Conservation (phyloP, 805 yeast species). For the Suhomyces kilbournensis region DNA sequence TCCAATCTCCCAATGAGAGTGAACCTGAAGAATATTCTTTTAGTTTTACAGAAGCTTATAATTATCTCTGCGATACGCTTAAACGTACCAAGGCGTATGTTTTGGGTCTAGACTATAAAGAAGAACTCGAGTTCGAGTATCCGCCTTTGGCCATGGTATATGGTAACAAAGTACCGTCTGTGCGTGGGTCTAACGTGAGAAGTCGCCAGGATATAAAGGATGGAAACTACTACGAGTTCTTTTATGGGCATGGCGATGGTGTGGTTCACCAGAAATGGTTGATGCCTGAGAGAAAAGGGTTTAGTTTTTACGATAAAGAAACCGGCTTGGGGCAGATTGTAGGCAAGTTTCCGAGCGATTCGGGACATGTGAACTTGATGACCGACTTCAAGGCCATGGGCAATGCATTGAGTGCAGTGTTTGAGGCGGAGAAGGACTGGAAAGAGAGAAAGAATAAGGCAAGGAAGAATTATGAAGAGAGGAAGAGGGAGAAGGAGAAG, state of each 20-base stretch:
- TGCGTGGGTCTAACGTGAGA: slow-evolving; percentile 70
- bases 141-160: slow-evolving; percentile 85
- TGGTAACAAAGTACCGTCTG: slow-evolving; percentile 81
- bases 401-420: slow-evolving; percentile 61
- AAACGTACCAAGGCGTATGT: slow-evolving; percentile 56
- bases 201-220: slow-evolving; percentile 58
- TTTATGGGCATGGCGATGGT: slow-evolving; percentile 91
- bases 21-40: slow-evolving; percentile 14
- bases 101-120: slow-evolving; percentile 52
- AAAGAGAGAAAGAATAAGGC: slow-evolving; percentile 1
- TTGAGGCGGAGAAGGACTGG: slow-evolving; percentile 54
- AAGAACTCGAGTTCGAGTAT: slow-evolving; percentile 45
- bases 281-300: slow-evolving; percentile 75
- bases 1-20: neutral
- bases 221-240: slow-evolving; percentile 74
- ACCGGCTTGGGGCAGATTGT: slow-evolving; percentile 50
- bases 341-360: slow-evolving; percentile 58
- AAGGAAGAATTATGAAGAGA: neutral
- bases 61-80: slow-evolving; percentile 62
- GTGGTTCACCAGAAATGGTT: slow-evolving; percentile 81
- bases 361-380: slow-evolving; percentile 80
- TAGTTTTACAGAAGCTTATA: slow-evolving; percentile 57
- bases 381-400: slow-evolving; percentile 73
- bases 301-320: slow-evolving; percentile 29
- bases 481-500: neutral